Percentiles rank a stretch among this genome's conserved stretches.
phyloP scores from a whole-genome alignment of 305 asterid species.

The Fraxinus nigra region DNA sequence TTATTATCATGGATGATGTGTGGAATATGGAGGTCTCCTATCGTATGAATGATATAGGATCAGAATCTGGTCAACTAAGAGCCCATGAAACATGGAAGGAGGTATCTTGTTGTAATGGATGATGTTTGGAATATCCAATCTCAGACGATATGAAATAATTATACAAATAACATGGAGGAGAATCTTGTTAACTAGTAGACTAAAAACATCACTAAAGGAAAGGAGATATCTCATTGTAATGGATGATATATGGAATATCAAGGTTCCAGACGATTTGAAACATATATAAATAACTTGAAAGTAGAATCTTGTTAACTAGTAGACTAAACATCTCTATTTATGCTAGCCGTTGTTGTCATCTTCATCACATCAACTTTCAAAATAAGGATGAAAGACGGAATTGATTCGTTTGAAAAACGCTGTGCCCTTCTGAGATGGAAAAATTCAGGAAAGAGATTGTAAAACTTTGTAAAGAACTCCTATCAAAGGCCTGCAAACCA shows the following conservation, averaged over 20 bases:
- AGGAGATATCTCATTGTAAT: neutral
- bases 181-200: neutral
- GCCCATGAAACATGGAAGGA: neutral
- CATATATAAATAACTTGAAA: no score
- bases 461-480: neutral
- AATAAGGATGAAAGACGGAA: neutral
- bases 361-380: neutral
- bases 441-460: neutral
- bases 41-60: no score
- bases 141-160: neutral
- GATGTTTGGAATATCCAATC: neutral
- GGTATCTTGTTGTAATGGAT: neutral
- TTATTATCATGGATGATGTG: neutral
- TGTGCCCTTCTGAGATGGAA: neutral
- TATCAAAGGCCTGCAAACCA: no score
- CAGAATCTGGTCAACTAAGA: no score
- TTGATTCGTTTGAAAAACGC: neutral
- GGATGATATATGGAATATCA: neutral
- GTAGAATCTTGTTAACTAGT: neutral
- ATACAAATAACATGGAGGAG: no score
- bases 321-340: neutral
- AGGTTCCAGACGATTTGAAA: neutral
- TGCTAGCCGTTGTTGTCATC: neutral
- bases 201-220: neutral
- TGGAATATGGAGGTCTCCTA: no score